Evolutionary conservation across 345 rosid species (phyloP).

Genomic region (rapeseed (Brassica napus)): Da-Ae NC_063438.1:22812501-22813000

Average conservation of each 20-base stretch:
- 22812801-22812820: conserved; percentile 74
- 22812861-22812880: conserved; percentile 44
- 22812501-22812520: background rate
- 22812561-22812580: background rate
- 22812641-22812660: conserved; percentile 82
- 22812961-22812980: too few species aligned
- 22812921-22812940: conserved; percentile 1
- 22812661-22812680: conserved; percentile 81
- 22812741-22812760: conserved; percentile 53
- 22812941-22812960: conserved; percentile 21
- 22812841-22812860: conserved; percentile 47
- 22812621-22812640: conserved; percentile 73
- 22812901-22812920: background rate
- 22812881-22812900: conserved; percentile 87
- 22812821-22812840: conserved; percentile 56
- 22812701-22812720: conserved; percentile 70
- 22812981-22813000: background rate
- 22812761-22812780: conserved; percentile 55
- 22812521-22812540: too few species aligned
- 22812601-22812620: too few species aligned
- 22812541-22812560: background rate
- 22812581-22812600: background rate
- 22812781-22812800: conserved; percentile 54
- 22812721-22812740: conserved; percentile 89
- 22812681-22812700: conserved; percentile 85